Conservation (phyloP, 106 monocot species). For the Triglochin maritima region DNA sequence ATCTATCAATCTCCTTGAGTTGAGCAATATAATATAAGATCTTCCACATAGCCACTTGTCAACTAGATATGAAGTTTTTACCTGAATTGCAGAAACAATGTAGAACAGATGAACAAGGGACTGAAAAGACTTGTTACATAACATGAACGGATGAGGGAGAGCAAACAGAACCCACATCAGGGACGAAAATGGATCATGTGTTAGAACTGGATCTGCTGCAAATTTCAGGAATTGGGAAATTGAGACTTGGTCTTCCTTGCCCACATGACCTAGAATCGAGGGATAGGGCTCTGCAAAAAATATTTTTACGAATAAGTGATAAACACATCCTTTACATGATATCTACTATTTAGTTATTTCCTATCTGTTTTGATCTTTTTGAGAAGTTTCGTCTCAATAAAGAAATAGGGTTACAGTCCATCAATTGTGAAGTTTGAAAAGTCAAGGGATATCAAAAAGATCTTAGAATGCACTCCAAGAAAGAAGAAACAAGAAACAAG, state of each 20-base stretch:
- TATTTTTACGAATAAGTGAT: not conserved
- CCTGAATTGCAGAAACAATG: slow-evolving; percentile 71
- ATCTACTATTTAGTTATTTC: too few relatives aligned
- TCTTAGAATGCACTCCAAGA: too few relatives aligned
- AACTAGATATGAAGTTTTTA: slow-evolving; percentile 6
- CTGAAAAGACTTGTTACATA: slow-evolving; percentile 46
- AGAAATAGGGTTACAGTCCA: too few relatives aligned
- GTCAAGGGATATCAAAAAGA: too few relatives aligned
- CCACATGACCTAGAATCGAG: slow-evolving; percentile 13
- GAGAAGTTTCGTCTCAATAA: too few relatives aligned
- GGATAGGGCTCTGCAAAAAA: slow-evolving; percentile 29
- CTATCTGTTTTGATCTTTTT: too few relatives aligned
- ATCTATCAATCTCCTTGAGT: too few relatives aligned
- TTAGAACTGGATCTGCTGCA: slow-evolving; percentile 69
- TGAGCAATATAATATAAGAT: too few relatives aligned
- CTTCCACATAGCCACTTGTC: not conserved
- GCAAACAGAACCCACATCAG: slow-evolving; percentile 72
- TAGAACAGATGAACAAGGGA: slow-evolving; percentile 90
- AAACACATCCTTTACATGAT: too few relatives aligned
- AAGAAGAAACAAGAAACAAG: too few relatives aligned
- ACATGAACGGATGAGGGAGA: slow-evolving; percentile 61
- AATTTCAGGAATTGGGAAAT: slow-evolving; percentile 64
- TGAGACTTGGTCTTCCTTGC: slow-evolving; percentile 30
- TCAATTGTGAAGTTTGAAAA: too few relatives aligned
- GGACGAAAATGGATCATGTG: slow-evolving; percentile 80